Evolutionary conservation across 2,329 filamentous ascomycete species (phyloP).

Genomic region (Drechslerella coelobrocha): DNA sequence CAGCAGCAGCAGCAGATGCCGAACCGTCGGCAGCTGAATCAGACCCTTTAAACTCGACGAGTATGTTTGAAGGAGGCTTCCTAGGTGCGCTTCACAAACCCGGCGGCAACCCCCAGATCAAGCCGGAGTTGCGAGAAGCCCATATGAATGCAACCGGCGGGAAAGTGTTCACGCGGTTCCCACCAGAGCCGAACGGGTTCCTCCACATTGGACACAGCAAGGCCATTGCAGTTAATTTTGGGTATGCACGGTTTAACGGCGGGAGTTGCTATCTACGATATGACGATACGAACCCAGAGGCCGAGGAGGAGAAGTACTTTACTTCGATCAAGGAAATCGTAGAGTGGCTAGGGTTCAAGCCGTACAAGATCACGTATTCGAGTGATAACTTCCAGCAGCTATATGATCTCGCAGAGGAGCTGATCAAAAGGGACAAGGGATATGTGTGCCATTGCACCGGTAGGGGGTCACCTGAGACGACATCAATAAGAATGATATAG

Average conservation of each 20-base stretch:
- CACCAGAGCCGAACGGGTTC: slow-evolving; percentile 89
- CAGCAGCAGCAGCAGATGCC: slow-evolving; percentile 56
- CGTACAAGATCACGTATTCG: slow-evolving; percentile 79
- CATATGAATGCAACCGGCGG: slow-evolving; percentile 54
- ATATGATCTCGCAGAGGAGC: slow-evolving; percentile 85
- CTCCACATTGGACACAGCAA: slow-evolving; percentile 94
- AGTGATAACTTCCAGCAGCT: slow-evolving; percentile 88
- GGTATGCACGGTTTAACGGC: slow-evolving; percentile 83
- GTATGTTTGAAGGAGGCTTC: slow-evolving; percentile 81
- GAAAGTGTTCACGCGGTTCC: slow-evolving; percentile 74
- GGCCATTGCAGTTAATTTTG: slow-evolving; percentile 95
- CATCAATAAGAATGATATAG: neutral
- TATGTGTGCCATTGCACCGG: slow-evolving; percentile 86
- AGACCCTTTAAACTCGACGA: slow-evolving; percentile 54
- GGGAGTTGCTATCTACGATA: slow-evolving; percentile 80
- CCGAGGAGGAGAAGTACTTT: slow-evolving; percentile 89
- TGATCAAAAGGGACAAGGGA: slow-evolving; percentile 71
- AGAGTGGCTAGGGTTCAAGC: slow-evolving; percentile 83
- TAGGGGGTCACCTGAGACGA: slow-evolving; percentile 54
- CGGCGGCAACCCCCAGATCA: slow-evolving; percentile 62
- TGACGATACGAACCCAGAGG: slow-evolving; percentile 94
- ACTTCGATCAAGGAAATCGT: slow-evolving; percentile 87
- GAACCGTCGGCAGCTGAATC: slow-evolving; percentile 56
- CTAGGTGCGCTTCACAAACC: slow-evolving; percentile 74
- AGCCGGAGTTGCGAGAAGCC: slow-evolving; percentile 51